Evolutionary conservation across 345 rosid species (phyloP).

Genomic region (Anacardium occidentale): DNA sequence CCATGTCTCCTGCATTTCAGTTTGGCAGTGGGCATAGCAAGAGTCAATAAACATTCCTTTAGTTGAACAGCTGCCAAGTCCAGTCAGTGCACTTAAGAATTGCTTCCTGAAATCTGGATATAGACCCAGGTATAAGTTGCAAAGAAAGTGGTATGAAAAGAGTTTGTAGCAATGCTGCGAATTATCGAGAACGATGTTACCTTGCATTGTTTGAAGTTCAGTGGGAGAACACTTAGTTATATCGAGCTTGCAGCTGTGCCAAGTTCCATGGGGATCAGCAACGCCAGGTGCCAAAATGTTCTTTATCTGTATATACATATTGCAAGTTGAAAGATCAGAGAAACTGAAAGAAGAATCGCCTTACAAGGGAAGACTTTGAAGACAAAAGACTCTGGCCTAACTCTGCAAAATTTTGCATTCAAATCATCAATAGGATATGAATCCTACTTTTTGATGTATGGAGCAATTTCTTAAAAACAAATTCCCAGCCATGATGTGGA

Average conservation of each 20-base stretch:
- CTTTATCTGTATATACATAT: constrained; percentile 47
- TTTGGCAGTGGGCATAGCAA: constrained; percentile 88
- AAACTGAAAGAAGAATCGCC: background rate
- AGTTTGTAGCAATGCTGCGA: background rate
- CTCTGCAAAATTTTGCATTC: background rate
- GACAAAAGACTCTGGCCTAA: background rate
- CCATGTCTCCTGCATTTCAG: constrained; percentile 81
- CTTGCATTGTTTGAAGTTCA: constrained; percentile 74
- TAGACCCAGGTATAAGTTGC: background rate
- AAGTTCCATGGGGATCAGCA: constrained; percentile 76
- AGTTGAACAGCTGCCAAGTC: constrained; percentile 51
- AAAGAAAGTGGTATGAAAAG: background rate
- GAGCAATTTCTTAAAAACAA: background rate
- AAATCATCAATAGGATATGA: background rate
- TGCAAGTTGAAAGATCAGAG: constrained; percentile 5
- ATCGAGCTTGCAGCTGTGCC: constrained; percentile 78
- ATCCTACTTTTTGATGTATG: background rate
- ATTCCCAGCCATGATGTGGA: background rate
- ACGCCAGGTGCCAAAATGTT: constrained; percentile 80
- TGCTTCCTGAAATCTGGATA: constrained; percentile 62
- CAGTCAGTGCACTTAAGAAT: constrained; percentile 58
- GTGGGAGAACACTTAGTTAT: constrained; percentile 55
- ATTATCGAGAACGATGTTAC: constrained; percentile 31
- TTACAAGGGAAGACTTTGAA: too few species aligned
- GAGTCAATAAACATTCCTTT: constrained; percentile 80